Evolutionary conservation across 345 rosid species (phyloP).

Genomic region (Hevea brasiliensis): DNA sequence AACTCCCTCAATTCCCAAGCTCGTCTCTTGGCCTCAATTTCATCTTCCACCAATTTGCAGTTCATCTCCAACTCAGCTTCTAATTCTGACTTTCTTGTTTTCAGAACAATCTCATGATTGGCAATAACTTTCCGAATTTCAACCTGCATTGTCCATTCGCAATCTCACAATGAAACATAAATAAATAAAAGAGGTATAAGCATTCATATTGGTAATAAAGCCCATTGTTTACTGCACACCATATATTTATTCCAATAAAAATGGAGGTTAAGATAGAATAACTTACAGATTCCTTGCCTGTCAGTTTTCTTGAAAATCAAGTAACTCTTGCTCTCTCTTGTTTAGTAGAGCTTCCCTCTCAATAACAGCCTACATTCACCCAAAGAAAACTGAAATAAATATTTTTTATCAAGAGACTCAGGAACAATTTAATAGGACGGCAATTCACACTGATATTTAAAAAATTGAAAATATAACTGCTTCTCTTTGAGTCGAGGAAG

Average conservation of each 20-base stretch:
- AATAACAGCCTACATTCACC: constrained; percentile 47
- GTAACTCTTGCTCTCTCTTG: constrained; percentile 74
- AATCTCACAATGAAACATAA: neutral
- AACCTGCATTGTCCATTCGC: constrained; percentile 44
- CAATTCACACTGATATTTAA: neutral
- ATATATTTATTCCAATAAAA: neutral
- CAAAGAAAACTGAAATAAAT: constrained; percentile 9
- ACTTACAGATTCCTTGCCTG: constrained; percentile 82
- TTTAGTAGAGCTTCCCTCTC: constrained; percentile 58
- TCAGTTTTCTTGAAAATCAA: constrained; percentile 63
- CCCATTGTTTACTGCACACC: neutral
- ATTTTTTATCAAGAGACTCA: constrained; percentile 8
- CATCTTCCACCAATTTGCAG: constrained; percentile 71
- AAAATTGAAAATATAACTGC: constrained; percentile 46
- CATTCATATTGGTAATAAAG: neutral
- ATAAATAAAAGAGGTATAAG: neutral
- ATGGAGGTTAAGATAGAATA: constrained; percentile 12
- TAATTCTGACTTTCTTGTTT: constrained; percentile 59
- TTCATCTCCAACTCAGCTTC: constrained; percentile 74
- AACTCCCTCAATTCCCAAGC: constrained; percentile 89
- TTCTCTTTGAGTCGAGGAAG: constrained; percentile 64
- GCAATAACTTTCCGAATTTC: constrained; percentile 59
- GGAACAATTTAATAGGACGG: neutral
- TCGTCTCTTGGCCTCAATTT: constrained; percentile 80
- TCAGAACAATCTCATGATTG: constrained; percentile 59